Percentiles rank a stretch among this genome's conserved stretches.
Conservation (phyloP, 2,329 filamentous ascomycete species). For the Thielaviopsis ethacetica region DNA sequence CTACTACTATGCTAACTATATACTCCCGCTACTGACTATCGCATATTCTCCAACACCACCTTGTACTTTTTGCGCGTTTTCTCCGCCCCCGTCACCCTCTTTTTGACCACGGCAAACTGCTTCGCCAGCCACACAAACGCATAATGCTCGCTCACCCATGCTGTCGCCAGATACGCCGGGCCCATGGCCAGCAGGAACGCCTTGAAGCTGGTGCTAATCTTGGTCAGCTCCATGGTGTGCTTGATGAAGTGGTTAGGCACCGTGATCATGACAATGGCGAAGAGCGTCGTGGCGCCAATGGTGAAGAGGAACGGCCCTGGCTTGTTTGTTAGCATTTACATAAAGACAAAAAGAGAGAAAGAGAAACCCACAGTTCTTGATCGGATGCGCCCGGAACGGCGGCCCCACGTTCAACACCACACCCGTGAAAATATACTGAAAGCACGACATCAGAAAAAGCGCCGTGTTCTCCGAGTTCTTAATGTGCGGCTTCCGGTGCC, state of each 20-base stretch:
- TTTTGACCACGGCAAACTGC: constrained; percentile 44
- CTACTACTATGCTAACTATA: too few relatives aligned
- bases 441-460: constrained; percentile 79
- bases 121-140: constrained; percentile 55
- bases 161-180: constrained; percentile 46
- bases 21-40: neutral
- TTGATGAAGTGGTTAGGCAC: constrained; percentile 52
- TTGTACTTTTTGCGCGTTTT: constrained; percentile 88
- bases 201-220: constrained; percentile 56
- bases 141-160: constrained; percentile 56
- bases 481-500: constrained; percentile 67
- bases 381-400: constrained; percentile 71
- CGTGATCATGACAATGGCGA: constrained; percentile 69
- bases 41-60: constrained; percentile 45
- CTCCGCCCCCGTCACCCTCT: constrained; percentile 36
- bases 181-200: constrained; percentile 57
- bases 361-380: constrained; percentile 52
- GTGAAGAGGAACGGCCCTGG: constrained; percentile 71
- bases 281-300: constrained; percentile 47
- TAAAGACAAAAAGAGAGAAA: neutral
- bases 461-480: constrained; percentile 88
- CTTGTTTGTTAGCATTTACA: neutral
- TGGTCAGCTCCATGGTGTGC: constrained; percentile 71
- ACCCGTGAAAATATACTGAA: constrained; percentile 84
- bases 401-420: constrained; percentile 81